Conservation (phyloP, 164 flowering plant genomes). For the Houttuynia cordata region DNA sequence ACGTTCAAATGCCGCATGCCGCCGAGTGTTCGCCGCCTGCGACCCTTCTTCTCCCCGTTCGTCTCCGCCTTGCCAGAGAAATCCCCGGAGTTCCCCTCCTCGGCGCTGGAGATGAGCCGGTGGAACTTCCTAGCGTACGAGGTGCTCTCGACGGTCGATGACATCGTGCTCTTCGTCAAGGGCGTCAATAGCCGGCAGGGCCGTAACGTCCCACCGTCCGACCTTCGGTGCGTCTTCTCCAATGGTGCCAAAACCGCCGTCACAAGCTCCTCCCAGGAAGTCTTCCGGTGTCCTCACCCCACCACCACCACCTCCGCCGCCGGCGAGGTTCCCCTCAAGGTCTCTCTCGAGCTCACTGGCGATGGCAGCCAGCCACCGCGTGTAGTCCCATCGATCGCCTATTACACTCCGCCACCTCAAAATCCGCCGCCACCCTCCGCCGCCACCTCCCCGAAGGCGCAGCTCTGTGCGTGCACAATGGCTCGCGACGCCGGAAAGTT, state of each 20-base stretch:
- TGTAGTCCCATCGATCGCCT: no score
- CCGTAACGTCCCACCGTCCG: conserved; percentile 24
- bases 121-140: conserved; percentile 64
- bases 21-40: conserved; percentile 29
- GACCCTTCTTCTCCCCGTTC: conserved; percentile 31
- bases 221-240: conserved; percentile 52
- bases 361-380: no score
- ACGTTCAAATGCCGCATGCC: conserved; percentile 54
- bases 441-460: no score
- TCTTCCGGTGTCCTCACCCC: conserved; percentile 64
- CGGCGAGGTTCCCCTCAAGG: no score
- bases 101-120: conserved; percentile 22
- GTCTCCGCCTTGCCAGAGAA: conserved; percentile 12
- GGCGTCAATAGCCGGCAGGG: conserved; percentile 63
- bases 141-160: conserved; percentile 45
- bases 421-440: no score
- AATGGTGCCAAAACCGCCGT: conserved; percentile 35
- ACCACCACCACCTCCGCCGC: background rate
- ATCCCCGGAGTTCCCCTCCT: background rate
- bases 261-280: conserved; percentile 59
- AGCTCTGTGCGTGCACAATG: no score
- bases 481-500: conserved; percentile 70
- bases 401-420: no score
- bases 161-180: conserved; percentile 69
- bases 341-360: no score